Base-by-base conservation (phyloP, 345 rosid species). In the Odontarrhena argentea region DNA sequence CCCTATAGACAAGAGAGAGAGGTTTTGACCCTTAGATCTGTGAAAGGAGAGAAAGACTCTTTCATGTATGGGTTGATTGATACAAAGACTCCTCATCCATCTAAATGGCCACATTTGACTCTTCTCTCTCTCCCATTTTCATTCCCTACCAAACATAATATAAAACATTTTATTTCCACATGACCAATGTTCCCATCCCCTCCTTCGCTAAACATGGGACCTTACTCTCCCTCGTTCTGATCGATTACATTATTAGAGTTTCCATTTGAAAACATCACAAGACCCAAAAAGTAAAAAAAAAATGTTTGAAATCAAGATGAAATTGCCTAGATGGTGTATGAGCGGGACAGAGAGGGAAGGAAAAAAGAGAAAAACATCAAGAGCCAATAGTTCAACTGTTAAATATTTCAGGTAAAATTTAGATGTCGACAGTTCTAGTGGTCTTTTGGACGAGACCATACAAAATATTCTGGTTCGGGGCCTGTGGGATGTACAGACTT, bases 31-130 rank as follows among this genome's bases (percentile, higher is more conserved):
- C 80, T 78, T 76, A 7, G 78, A 70, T 67, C 58, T 59, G 15
- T 55, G 75, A 80, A 71, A 63, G 76, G 70, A 48, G 70, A 63
- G 53, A 63, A 71, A 72, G 45, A 72, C 53, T 64, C 35, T 55
- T 36, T n/a, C 10, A 32, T 55, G 34, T 28, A 18, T 40, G 69
- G 69, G 5, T 55, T 57, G 70, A 38, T 71, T 56, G 22, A 57
- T 50, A 34, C 63, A 53, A 42, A 44, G 76, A 66, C 89, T 77
- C 67, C 80, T 84, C 80, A 54, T 71, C 74, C 50, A 55, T 73
- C 72, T 75, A 65, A 84, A 83, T 75, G 65, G 83, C 82, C 83
- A 80, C 36, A 49, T 53, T 66, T 65, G 68, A 49, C 70, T 66
- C 61, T 80, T 60, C 30, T 59, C 65, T 69, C 50, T 65, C 60